Percentiles rank a stretch among this genome's conserved stretches.
phyloP scores from a whole-genome alignment of 2,329 filamentous ascomycete genomes.

The Pseudopyricularia cyperi region DNA sequence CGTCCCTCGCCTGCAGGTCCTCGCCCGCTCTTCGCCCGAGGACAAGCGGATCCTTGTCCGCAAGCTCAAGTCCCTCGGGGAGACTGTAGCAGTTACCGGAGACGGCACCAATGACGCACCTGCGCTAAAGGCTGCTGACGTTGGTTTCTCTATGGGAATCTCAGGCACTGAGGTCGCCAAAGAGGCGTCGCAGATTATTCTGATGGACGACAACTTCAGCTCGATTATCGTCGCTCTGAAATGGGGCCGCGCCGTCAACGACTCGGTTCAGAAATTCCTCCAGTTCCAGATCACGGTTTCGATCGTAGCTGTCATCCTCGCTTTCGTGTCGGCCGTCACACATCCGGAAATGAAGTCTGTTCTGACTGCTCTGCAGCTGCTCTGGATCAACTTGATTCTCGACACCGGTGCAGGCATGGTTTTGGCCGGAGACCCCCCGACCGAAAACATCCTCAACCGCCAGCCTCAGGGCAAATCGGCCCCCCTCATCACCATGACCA shows the following conservation, averaged over 20 bases:
- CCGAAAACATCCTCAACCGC: conserved; percentile 63
- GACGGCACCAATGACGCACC: conserved; percentile 75
- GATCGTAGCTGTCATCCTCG: conserved; percentile 74
- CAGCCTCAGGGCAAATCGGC: conserved; percentile 47
- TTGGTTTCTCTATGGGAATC: conserved; percentile 77
- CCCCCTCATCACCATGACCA: conserved; percentile 65
- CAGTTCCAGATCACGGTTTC: conserved; percentile 73
- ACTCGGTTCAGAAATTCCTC: conserved; percentile 62
- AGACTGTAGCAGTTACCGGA: conserved; percentile 70
- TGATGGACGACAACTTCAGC: conserved; percentile 77
- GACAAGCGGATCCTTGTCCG: conserved; percentile 63
- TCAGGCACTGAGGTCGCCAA: conserved; percentile 72
- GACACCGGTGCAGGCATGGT: conserved; percentile 83
- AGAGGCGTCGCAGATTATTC: conserved; percentile 69
- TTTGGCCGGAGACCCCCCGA: conserved; percentile 75
- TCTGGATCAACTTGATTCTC: conserved; percentile 96
- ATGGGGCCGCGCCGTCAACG: conserved; percentile 66
- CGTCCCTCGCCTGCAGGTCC: conserved; percentile 54
- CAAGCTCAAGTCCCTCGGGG: conserved; percentile 54
- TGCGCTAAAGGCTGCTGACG: conserved; percentile 64
- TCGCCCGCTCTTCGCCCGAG: conserved; percentile 61
- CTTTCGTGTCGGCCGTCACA: conserved; percentile 73
- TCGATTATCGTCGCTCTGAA: conserved; percentile 72
- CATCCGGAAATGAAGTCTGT: conserved; percentile 57
- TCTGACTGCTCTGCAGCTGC: conserved; percentile 73